phyloP scores from a whole-genome alignment of 164 flowering plant genomes.

The Pachysandra terminalis region DNA sequence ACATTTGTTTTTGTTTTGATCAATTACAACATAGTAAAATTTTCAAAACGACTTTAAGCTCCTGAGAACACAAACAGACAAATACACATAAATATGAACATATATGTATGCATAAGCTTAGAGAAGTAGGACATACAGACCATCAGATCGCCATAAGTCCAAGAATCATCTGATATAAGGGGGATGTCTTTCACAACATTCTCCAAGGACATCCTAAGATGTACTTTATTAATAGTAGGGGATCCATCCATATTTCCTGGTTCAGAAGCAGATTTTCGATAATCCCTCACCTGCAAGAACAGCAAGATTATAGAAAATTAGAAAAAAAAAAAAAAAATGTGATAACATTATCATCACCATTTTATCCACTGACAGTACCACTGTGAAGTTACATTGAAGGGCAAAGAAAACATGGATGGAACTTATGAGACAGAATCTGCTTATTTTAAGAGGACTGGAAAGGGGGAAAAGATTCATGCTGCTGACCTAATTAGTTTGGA shows the following conservation, averaged over 20 bases:
- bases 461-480: too few relatives aligned
- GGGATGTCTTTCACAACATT: constrained; percentile 95
- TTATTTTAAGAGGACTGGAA: too few relatives aligned
- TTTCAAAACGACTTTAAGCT: neutral
- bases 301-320: constrained; percentile 4
- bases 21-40: constrained; percentile 24
- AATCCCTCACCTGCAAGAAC: constrained; percentile 74
- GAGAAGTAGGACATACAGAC: constrained; percentile 34
- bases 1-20: too few relatives aligned
- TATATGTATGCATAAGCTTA: neutral
- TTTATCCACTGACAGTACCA: neutral
- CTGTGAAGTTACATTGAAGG: neutral
- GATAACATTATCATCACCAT: neutral
- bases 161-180: constrained; percentile 65
- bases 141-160: constrained; percentile 97
- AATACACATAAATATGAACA: too few relatives aligned
- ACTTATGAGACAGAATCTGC: too few relatives aligned
- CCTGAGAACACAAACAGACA: neutral
- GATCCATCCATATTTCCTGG: constrained; percentile 35
- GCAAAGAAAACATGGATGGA: too few relatives aligned
- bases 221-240: constrained; percentile 54
- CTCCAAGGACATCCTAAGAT: constrained; percentile 84
- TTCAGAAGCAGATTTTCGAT: constrained; percentile 47
- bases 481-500: too few relatives aligned
- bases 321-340: neutral